Evolutionary conservation across 768 basidiomycete species (phyloP).

Genomic region (Botryobasidium botryosum): DNA sequence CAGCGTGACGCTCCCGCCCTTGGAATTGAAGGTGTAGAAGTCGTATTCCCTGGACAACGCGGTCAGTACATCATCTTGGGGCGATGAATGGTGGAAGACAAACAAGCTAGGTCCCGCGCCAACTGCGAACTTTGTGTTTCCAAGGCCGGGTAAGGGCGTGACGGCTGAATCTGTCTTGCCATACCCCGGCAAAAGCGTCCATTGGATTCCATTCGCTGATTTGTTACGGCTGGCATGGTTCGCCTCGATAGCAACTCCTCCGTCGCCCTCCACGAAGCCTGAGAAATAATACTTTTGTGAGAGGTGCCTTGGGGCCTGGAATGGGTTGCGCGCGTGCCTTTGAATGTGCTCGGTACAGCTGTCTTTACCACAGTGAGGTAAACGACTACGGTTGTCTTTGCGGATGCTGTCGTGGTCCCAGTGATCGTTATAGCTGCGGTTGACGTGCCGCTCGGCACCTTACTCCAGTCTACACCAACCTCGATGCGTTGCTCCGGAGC

Average conservation of each 20-base stretch:
- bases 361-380: constrained; percentile 21
- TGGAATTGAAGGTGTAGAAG: constrained; percentile 39
- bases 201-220: constrained; percentile 34
- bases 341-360: constrained; percentile 27
- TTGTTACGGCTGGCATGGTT: constrained; percentile 37
- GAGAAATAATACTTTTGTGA: constrained; percentile 7
- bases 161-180: constrained; percentile 44
- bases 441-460: constrained; percentile 13
- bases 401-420: constrained; percentile 26
- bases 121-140: constrained; percentile 35
- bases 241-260: constrained; percentile 49
- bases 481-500: constrained; percentile 37
- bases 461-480: constrained; percentile 41
- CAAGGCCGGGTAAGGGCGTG: constrained; percentile 36
- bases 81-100: no score
- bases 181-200: constrained; percentile 42
- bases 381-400: constrained; percentile 14
- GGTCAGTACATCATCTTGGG: no score
- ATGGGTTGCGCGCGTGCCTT: no score
- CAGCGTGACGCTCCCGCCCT: constrained; percentile 30
- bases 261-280: constrained; percentile 47
- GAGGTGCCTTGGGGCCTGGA: background rate
- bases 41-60: constrained; percentile 44
- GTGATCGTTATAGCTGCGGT: constrained; percentile 30
- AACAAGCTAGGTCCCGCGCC: constrained; percentile 48